These are phyloP conservation scores for Apiospora phragmitis DNA, from an alignment of 2,329 filamentous ascomycete genomes.

Conservation along the genomic window DNA sequence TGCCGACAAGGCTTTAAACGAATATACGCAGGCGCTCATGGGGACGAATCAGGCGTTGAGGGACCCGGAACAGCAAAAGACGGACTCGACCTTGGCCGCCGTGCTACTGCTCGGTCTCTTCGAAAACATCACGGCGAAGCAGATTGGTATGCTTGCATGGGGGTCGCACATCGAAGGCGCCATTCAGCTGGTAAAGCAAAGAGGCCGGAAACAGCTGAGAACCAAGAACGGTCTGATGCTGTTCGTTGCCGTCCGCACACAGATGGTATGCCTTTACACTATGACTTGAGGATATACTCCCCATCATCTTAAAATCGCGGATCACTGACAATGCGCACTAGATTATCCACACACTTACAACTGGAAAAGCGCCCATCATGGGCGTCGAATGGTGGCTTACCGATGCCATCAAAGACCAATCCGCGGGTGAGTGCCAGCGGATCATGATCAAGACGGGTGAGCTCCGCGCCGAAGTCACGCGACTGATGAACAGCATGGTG, in stretches of 20 bases:
- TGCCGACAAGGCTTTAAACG: conserved; percentile 44
- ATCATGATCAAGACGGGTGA: conserved; percentile 56
- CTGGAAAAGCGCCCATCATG: conserved; percentile 52
- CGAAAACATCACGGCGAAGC: conserved; percentile 59
- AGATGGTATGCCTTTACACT: conserved; percentile 48
- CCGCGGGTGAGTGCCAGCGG: conserved; percentile 48
- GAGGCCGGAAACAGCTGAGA: conserved; percentile 55
- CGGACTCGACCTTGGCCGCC: conserved; percentile 60
- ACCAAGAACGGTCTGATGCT: conserved; percentile 55
- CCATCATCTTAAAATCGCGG: conserved; percentile 3
- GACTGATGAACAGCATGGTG: conserved; percentile 45
- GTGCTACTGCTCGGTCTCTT: conserved; percentile 62
- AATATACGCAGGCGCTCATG: conserved; percentile 56
- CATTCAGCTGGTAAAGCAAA: conserved; percentile 59
- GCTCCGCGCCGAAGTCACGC: conserved; percentile 55
- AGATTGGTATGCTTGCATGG: conserved; percentile 58
- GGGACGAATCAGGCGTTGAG: conserved; percentile 54
- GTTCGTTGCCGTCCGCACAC: conserved; percentile 60
- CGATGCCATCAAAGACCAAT: conserved; percentile 50
- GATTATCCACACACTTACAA: conserved; percentile 59
- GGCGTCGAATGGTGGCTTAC: conserved; percentile 61
- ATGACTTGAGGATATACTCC: background rate
- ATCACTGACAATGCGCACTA: conserved; percentile 26
- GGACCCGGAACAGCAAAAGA: conserved; percentile 47
- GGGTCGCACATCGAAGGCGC: conserved; percentile 65